Base-by-base conservation (phyloP, 176 grass and related monocot species). In the Cocos nucifera region DNA sequence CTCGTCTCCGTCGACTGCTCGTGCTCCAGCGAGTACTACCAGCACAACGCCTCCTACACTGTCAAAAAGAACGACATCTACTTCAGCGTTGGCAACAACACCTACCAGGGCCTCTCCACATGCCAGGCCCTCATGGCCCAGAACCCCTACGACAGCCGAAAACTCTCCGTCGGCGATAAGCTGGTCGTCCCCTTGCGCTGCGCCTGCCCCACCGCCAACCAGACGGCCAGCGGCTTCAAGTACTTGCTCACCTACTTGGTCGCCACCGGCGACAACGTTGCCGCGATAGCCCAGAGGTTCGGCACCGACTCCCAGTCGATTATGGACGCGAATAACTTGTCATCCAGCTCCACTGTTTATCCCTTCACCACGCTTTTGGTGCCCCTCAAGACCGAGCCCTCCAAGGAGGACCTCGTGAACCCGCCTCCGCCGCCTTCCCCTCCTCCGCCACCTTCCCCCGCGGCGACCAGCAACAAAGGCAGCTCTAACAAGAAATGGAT, bases 121-220 rank as follows among this genome's bases (percentile, higher is more conserved):
- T 95, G 90, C 76, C 90, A 95, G 72, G 82, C 90, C 7, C 74
- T 95, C 69, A 87, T 87, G 15, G 83, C 63, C 0, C 90, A 89
- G 80, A 95, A 95, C 30, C 73, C 90, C 10, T 5, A 15, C 65
- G 51, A 69, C n/a, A 84, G 67, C 68, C 64, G 19, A 0, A 0
- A 17, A 5, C 67, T 95, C 29, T 4, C 27, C 39, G 6, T 17
- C 3, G 69, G 75, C 6, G 2, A 69, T 19, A 56, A 54, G 50
- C 2, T 95, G 65, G 59, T 61, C 48, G 73, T 89, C 16, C 90
- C 90, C 22, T 6, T 95, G 64, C 86, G 90, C 0, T 95, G 90
- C 66, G 90, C 86, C 3, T 95, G 90, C 66, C 90, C 90, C 17
- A 80, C 82, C 1, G 50, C 67, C 6, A 59, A 63, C 15, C 90